Percentiles rank a stretch among this genome's conserved stretches.
Conservation (phyloP, 192 early-diverging fungal genomes). For the Coemansia sp. region DNA sequence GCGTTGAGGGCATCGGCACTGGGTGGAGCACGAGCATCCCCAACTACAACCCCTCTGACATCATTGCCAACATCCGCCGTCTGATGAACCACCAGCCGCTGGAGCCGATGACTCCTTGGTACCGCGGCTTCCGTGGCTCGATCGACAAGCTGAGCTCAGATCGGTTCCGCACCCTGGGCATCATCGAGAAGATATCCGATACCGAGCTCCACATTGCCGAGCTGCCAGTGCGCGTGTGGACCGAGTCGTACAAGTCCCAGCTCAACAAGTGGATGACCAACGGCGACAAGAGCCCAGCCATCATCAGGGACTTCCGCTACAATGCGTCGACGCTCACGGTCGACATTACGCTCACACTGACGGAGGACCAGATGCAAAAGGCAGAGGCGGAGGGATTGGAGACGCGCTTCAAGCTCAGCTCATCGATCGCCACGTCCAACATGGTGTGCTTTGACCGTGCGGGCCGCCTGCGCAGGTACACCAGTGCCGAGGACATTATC, state of each 20-base stretch:
- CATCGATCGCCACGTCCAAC: constrained; percentile 76
- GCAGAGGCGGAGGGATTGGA: constrained; percentile 79
- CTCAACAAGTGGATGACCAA: constrained; percentile 71
- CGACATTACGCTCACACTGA: constrained; percentile 46
- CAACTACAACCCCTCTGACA: constrained; percentile 84
- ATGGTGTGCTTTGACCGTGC: constrained; percentile 93
- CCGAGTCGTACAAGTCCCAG: constrained; percentile 80
- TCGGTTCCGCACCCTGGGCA: constrained; percentile 69
- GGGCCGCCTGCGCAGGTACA: constrained; percentile 81
- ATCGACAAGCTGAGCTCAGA: constrained; percentile 61
- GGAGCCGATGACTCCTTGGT: constrained; percentile 86
- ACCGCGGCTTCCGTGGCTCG: constrained; percentile 83
- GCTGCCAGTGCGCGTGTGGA: constrained; percentile 88
- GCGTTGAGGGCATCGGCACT: constrained; percentile 93
- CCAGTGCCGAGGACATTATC: constrained; percentile 73
- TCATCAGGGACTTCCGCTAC: constrained; percentile 62
- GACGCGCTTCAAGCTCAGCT: constrained; percentile 75
- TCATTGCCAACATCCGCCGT: constrained; percentile 79
- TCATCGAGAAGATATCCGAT: constrained; percentile 66
- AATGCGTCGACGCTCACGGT: constrained; percentile 52
- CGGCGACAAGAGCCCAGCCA: constrained; percentile 68
- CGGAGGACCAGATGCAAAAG: constrained; percentile 64
- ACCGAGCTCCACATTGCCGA: constrained; percentile 84
- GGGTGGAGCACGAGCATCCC: constrained; percentile 81
- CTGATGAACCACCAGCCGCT: constrained; percentile 74